These are phyloP conservation scores for Ramaria rubella DNA, from an alignment of 768 basidiomycete species.

Conservation along the genomic window DNA sequence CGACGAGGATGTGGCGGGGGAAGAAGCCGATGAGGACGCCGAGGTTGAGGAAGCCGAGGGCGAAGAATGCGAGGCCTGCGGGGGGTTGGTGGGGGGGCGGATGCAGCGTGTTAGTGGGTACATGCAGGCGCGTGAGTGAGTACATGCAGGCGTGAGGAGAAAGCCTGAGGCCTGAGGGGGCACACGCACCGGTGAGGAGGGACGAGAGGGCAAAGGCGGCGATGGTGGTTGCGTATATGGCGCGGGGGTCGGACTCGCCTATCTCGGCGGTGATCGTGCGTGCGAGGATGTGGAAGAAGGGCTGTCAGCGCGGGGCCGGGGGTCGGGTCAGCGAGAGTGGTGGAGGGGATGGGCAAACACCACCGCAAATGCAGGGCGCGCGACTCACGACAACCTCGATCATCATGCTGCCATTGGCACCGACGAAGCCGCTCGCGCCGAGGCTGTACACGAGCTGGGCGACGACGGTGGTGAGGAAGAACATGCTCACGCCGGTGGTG, in stretches of 20 bases:
- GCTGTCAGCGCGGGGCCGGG: constrained; percentile 39
- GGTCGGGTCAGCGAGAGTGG: no score
- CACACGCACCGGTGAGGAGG: constrained; percentile 65
- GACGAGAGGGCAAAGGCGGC: constrained; percentile 84
- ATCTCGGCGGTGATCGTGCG: constrained; percentile 65
- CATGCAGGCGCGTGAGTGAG: background rate
- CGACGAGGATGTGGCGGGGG: constrained; percentile 94
- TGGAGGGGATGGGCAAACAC: background rate
- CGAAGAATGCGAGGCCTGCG: constrained; percentile 70
- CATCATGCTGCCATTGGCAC: constrained; percentile 95
- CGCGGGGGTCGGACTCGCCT: constrained; percentile 58
- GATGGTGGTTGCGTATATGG: constrained; percentile 87
- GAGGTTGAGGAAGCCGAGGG: constrained; percentile 77
- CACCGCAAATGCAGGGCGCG: background rate
- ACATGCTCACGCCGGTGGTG: constrained; percentile 92
- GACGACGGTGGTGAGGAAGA: constrained; percentile 79
- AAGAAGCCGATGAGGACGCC: constrained; percentile 92
- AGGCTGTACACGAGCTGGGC: constrained; percentile 80
- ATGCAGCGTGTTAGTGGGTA: background rate
- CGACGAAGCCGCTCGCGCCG: constrained; percentile 84
- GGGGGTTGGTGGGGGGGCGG: no score
- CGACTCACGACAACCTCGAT: constrained; percentile 87
- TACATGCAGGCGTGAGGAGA: background rate
- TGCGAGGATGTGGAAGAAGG: constrained; percentile 93
- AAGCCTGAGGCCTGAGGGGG: no score